Percentiles rank a stretch among this genome's conserved stretches.
phyloP scores from a whole-genome alignment of 345 rosid species.

The Euclidium syriacum region DNA sequence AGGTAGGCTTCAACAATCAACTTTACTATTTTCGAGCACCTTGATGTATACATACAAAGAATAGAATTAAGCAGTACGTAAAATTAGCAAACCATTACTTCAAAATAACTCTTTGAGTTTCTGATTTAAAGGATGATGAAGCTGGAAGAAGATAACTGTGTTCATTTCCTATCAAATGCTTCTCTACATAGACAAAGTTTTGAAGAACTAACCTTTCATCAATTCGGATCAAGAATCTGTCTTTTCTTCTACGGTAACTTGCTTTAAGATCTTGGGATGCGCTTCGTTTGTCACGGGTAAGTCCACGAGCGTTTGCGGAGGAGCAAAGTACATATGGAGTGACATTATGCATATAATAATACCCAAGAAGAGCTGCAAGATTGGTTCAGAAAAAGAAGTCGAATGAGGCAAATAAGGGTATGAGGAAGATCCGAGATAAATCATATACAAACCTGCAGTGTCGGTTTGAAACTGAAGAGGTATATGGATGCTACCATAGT shows the following conservation, averaged over 20 bases:
- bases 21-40: neutral
- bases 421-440: neutral
- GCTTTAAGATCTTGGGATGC: conserved; percentile 52
- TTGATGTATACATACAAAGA: conserved; percentile 8
- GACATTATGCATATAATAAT: conserved; percentile 94
- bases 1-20: neutral
- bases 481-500: conserved; percentile 67
- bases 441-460: conserved; percentile 50
- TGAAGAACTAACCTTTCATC: neutral
- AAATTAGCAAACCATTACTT: neutral
- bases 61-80: neutral
- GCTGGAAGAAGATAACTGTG: neutral
- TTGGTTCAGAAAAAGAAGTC: neutral
- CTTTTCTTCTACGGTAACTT: conserved; percentile 48
- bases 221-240: conserved; percentile 45
- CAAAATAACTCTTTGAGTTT: neutral
- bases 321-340: conserved; percentile 89
- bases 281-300: conserved; percentile 44
- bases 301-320: conserved; percentile 63
- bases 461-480: conserved; percentile 69
- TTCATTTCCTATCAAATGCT: neutral
- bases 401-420: conserved; percentile 4
- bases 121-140: neutral
- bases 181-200: neutral
- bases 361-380: conserved; percentile 90